Conservation (phyloP, 1,284 basidiomycete genomes). For the Boletellus deceptivus region DNA sequence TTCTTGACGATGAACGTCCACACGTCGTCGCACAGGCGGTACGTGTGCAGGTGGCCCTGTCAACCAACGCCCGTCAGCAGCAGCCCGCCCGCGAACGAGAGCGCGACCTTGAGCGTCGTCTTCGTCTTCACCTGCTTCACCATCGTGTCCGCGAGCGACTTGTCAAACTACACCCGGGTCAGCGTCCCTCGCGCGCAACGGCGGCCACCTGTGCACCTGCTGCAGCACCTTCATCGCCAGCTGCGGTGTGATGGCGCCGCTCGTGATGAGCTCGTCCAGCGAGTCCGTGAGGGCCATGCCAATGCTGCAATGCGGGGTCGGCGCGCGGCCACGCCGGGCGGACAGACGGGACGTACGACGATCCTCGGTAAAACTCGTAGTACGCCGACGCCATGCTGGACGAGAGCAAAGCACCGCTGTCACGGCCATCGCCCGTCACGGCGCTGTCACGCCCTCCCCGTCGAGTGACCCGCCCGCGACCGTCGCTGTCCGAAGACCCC, state of each 20-base stretch:
- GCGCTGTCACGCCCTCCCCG: not conserved
- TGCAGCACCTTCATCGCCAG: constrained; percentile 95
- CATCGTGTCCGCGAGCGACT: constrained; percentile 87
- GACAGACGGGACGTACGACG: constrained; percentile 58
- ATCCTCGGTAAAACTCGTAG: constrained; percentile 89
- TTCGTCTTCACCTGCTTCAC: constrained; percentile 91
- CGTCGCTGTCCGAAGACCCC: too few species aligned
- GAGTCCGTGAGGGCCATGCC: constrained; percentile 99
- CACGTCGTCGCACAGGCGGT: constrained; percentile 94
- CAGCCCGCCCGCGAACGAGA: too few species aligned
- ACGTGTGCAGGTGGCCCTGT: constrained; percentile 87
- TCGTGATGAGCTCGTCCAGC: constrained; percentile 97
- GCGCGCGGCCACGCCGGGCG: too few species aligned
- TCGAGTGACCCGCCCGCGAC: too few species aligned
- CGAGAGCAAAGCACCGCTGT: constrained; percentile 6
- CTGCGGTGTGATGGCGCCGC: constrained; percentile 95
- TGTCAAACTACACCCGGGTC: constrained; percentile 75
- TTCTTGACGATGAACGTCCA: constrained; percentile 97
- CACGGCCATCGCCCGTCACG: not conserved
- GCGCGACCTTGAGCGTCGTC: constrained; percentile 74
- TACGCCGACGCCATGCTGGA: constrained; percentile 72
- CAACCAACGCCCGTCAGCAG: not conserved
- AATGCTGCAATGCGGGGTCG: constrained; percentile 55
- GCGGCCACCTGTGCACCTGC: constrained; percentile 57
- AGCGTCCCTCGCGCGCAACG: not conserved